phyloP scores from a whole-genome alignment of 2,329 filamentous ascomycete genomes.

The Aspergillus udagawae region DNA sequence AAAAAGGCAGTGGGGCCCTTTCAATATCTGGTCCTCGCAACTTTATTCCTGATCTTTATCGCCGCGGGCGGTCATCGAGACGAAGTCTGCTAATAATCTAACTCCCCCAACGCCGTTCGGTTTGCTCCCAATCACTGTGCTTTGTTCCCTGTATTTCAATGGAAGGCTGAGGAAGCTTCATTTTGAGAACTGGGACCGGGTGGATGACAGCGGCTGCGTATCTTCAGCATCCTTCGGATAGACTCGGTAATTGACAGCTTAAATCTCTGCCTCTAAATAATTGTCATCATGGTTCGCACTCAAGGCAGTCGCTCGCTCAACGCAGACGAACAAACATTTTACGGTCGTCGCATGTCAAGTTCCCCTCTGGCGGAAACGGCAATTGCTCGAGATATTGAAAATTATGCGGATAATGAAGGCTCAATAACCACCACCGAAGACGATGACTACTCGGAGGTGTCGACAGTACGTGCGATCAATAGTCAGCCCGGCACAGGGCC shows the following conservation, averaged over 20 bases:
- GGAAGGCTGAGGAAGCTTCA: neutral
- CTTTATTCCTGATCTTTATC: conserved; percentile 4
- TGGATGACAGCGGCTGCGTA: neutral
- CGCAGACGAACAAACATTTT: conserved; percentile 27
- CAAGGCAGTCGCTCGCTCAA: conserved; percentile 23
- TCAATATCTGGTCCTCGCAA: neutral
- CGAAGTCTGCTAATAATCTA: conserved; percentile 1
- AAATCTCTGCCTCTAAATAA: neutral
- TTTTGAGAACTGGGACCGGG: neutral
- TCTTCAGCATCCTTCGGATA: neutral
- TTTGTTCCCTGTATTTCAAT: conserved; percentile 2
- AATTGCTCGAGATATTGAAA: conserved; percentile 63
- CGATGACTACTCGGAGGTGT: conserved; percentile 33
- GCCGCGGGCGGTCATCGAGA: neutral
- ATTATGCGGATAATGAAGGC: conserved; percentile 56
- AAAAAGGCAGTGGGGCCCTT: conserved; percentile 3
- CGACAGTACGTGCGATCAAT: conserved; percentile 40
- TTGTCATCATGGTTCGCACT: conserved; percentile 27
- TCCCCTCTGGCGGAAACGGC: conserved; percentile 66
- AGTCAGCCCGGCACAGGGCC: conserved; percentile 33
- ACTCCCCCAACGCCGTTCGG: neutral
- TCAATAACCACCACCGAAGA: conserved; percentile 33
- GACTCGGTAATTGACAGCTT: neutral
- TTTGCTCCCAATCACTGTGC: conserved; percentile 5
- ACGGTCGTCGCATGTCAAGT: conserved; percentile 50